Base-by-base conservation (phyloP, 202 grass and related monocot species). In the Digitaria exilis region DNA sequence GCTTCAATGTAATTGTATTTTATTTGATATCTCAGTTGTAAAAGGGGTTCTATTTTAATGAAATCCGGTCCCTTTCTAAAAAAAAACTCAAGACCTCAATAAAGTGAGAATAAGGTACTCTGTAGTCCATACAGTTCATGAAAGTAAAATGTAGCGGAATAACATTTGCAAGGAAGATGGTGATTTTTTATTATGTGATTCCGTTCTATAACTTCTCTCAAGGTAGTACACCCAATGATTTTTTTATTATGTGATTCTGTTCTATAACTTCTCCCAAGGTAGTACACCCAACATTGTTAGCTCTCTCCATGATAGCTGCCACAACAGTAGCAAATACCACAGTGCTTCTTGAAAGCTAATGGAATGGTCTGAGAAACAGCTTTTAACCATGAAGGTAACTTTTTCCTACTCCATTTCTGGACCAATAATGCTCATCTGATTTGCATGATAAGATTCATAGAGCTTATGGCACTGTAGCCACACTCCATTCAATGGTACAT, bases 281-380 rank as follows among this genome's bases (percentile, higher is more conserved):
- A 84, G 41, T 58, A 60, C 26, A 77, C 69, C 73, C 17, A 68
- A 60, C 49, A 48, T 68, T 69, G 30, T 29, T 39, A 82, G 49
- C 43, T 44, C 44, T 73, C 57, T 79, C n/a, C 28, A 62, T 56
- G 32, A 60, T 69, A 61, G 46, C 26, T 78, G 35, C 46, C 48
- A 48, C 22, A 57, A 50, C 83, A 71, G 54, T 4, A 83, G 34
- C 44, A 30, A 26, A 28, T 52, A 75, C 34, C 32, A 30, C 28
- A 63, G 45, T 71, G 35, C 28, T 62, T 80, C 82, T 84, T 35
- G 44, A 61, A 67, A 80, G 70, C 55, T 64, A 77, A 65, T 64
- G 35, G 55, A 69, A 51, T 54, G 15, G 30, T 19, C 18, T 6
- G 52, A 48, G 26, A 69, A 85, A 62, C 15, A 55, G 28, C 35